A percentile compares a stretch with the other conserved stretches of the same genome.
Conservation (phyloP, 2,329 filamentous ascomycete species). For the Fusarium sp. region DNA sequence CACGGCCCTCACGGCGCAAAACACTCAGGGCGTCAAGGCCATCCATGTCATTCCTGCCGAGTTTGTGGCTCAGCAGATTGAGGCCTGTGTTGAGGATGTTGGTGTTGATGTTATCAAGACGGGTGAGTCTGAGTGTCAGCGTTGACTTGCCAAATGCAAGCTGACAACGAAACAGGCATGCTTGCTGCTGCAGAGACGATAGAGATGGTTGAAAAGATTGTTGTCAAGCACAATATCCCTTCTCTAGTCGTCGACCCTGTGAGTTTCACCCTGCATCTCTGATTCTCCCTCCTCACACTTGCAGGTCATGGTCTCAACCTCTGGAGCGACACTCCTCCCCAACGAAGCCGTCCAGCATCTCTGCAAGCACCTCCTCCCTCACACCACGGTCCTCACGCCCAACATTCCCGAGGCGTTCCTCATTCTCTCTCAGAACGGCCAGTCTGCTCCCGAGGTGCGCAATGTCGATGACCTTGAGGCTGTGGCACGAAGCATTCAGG, state of each 20-base stretch:
- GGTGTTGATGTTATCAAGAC: slow-evolving; percentile 92
- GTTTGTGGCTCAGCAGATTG: slow-evolving; percentile 88
- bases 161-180: slow-evolving; percentile 51
- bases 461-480: slow-evolving; percentile 74
- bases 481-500: slow-evolving; percentile 74
- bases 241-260: slow-evolving; percentile 55
- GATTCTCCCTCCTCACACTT: background rate
- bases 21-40: slow-evolving; percentile 84
- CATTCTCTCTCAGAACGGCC: slow-evolving; percentile 67
- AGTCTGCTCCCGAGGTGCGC: slow-evolving; percentile 56
- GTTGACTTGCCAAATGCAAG: too few species aligned
- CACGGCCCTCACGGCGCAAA: slow-evolving; percentile 95
- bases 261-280: slow-evolving; percentile 6
- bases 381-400: slow-evolving; percentile 78
- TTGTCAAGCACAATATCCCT: slow-evolving; percentile 48
- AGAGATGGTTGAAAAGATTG: slow-evolving; percentile 48
- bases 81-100: slow-evolving; percentile 85
- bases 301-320: slow-evolving; percentile 92
- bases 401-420: slow-evolving; percentile 81
- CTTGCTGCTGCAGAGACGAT: slow-evolving; percentile 54
- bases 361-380: slow-evolving; percentile 70
- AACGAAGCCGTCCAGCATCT: slow-evolving; percentile 72
- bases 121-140: slow-evolving; percentile 64
- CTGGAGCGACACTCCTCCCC: slow-evolving; percentile 77
- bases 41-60: slow-evolving; percentile 83